Percentiles rank a stretch among this genome's conserved stretches.
phyloP scores from a whole-genome alignment of 345 rosid genomes.

The Gossypium thurberi region DNA sequence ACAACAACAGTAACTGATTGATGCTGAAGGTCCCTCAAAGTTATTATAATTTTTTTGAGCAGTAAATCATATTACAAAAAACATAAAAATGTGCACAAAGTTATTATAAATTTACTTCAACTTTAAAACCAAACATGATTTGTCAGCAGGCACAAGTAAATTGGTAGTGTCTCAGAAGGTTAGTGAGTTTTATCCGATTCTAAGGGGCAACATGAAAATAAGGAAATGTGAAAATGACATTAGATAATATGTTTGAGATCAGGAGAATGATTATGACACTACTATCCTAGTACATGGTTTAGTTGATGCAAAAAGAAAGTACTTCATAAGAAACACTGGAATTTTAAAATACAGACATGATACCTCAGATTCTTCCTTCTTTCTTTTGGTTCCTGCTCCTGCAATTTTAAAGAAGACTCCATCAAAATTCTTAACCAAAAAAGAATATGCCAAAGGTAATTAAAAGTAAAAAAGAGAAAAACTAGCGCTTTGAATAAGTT shows the following conservation, averaged over 20 bases:
- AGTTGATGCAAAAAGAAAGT: background rate
- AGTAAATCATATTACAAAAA: no score
- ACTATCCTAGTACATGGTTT: background rate
- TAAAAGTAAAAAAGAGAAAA: conserved; percentile 3
- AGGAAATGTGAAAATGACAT: background rate
- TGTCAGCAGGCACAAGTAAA: background rate
- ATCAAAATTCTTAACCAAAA: conserved; percentile 8
- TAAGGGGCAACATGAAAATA: background rate
- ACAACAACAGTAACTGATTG: background rate
- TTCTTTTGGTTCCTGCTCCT: conserved; percentile 26
- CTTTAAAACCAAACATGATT: background rate
- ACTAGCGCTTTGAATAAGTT: background rate
- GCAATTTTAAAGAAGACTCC: conserved; percentile 9
- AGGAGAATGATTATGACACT: background rate
- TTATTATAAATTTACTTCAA: background rate
- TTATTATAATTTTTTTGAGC: background rate
- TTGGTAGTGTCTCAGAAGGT: background rate
- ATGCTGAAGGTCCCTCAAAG: background rate
- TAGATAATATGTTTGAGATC: background rate
- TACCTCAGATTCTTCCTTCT: conserved; percentile 37
- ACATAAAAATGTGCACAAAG: background rate
- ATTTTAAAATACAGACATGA: background rate
- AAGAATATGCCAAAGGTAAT: background rate
- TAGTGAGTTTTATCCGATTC: background rate
- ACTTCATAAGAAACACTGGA: background rate